Percentiles rank a stretch among this genome's conserved stretches.
Conservation (phyloP, 495 filamentous ascomycete species). For the Cryomyces minteri region DNA sequence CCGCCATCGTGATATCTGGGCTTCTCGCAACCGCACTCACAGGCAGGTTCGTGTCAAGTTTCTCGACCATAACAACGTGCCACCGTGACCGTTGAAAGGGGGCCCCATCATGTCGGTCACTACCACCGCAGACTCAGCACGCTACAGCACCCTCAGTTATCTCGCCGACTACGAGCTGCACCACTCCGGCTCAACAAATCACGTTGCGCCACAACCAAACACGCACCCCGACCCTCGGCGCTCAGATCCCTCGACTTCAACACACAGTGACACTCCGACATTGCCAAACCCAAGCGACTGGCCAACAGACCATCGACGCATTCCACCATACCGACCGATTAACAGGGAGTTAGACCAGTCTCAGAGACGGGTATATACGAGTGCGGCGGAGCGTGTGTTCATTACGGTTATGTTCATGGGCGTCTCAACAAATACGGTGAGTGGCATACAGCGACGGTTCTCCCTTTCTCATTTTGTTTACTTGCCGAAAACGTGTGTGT, state of each 20-base stretch:
- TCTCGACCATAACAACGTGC: too few species aligned
- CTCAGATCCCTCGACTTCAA: too few species aligned
- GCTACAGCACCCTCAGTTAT: constrained; percentile 13
- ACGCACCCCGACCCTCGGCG: constrained; percentile 3
- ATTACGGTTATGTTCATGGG: constrained; percentile 33
- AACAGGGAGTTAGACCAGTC: constrained; percentile 25
- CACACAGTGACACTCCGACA: background rate
- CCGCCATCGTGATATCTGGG: too few species aligned
- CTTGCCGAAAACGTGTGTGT: background rate
- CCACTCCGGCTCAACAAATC: constrained; percentile 15
- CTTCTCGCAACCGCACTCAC: too few species aligned
- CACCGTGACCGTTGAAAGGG: too few species aligned
- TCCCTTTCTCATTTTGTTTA: background rate
- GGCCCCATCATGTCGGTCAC: constrained; percentile 20
- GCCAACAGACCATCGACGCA: constrained; percentile 27
- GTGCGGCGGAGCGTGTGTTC: constrained; percentile 25
- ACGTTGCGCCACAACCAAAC: constrained; percentile 8
- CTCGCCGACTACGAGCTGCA: constrained; percentile 32
- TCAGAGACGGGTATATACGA: constrained; percentile 26
- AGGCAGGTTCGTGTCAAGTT: too few species aligned
- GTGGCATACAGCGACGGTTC: constrained; percentile 4
- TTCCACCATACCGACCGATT: constrained; percentile 30
- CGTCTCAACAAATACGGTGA: constrained; percentile 31
- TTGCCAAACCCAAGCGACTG: constrained; percentile 20
- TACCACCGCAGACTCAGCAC: constrained; percentile 18